phyloP scores from a whole-genome alignment of 1,284 basidiomycete species.

The Ganoderma leucocontextum region DNA sequence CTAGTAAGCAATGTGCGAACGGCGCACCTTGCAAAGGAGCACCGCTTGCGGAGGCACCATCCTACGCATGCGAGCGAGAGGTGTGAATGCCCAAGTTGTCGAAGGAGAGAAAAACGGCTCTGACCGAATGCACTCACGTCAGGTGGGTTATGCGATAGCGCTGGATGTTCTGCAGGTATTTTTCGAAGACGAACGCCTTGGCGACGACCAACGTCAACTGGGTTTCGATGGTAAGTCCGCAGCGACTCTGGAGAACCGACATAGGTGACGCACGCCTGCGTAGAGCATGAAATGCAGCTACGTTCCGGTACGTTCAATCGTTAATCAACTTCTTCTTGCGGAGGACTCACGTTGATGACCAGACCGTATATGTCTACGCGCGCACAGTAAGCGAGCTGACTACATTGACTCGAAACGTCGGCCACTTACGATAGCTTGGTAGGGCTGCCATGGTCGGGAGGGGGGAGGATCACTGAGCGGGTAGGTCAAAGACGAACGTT shows the following conservation, averaged over 20 bases:
- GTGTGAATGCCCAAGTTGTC: neutral
- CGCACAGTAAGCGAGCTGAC: neutral
- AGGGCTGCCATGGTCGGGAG: constrained; percentile 28
- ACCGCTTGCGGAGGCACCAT: constrained; percentile 50
- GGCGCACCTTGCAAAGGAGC: constrained; percentile 61
- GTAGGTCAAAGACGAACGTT: neutral
- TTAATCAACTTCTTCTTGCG: neutral
- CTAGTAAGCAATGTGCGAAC: neutral
- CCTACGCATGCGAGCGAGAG: constrained; percentile 19
- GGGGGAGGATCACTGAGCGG: neutral
- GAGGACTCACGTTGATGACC: constrained; percentile 12
- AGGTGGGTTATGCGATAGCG: constrained; percentile 71
- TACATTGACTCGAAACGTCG: neutral
- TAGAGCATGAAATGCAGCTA: constrained; percentile 4
- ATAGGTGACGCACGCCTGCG: neutral
- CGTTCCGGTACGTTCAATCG: neutral
- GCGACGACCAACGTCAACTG: constrained; percentile 62
- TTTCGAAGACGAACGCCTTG: constrained; percentile 71
- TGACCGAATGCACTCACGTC: constrained; percentile 50
- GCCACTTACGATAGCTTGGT: constrained; percentile 41
- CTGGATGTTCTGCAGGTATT: constrained; percentile 73
- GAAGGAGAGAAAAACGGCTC: neutral
- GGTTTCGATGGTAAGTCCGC: neutral
- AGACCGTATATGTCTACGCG: constrained; percentile 53
- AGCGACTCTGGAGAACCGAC: neutral